Conservation (phyloP, 805 yeast species). For the Saturnispora kantuleensis region DNA sequence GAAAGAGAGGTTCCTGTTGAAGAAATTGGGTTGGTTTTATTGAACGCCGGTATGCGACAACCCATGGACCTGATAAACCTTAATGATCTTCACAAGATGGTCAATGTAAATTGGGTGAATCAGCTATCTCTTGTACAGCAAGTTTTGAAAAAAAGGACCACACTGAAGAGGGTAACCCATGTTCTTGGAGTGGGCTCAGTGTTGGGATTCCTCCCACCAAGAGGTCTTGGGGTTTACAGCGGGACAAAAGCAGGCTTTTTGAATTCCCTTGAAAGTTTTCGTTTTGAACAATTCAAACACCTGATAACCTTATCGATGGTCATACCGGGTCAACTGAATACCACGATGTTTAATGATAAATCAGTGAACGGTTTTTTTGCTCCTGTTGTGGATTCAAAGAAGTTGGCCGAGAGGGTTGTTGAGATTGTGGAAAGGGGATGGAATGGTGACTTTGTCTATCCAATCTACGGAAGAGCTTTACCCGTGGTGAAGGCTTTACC, state of each 20-base stretch:
- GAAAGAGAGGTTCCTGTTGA: constrained; percentile 11
- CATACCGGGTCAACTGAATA: constrained; percentile 41
- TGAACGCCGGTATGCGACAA: constrained; percentile 43
- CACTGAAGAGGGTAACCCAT: constrained; percentile 17
- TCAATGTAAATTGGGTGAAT: constrained; percentile 35
- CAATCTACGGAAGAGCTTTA: constrained; percentile 38
- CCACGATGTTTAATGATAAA: constrained; percentile 41
- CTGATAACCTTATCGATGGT: constrained; percentile 30
- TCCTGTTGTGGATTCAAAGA: constrained; percentile 33
- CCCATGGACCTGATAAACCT: constrained; percentile 23
- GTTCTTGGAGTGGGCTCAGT: constrained; percentile 38
- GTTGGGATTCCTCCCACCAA: constrained; percentile 40
- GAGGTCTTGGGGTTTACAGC: constrained; percentile 36
- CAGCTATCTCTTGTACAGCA: constrained; percentile 32
- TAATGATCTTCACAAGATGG: constrained; percentile 22
- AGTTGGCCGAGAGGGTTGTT: constrained; percentile 30
- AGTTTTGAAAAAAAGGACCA: constrained; percentile 17
- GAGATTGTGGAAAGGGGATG: constrained; percentile 29
- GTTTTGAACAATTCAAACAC: constrained; percentile 28
- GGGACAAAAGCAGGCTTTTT: constrained; percentile 39
- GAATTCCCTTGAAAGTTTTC: constrained; percentile 36
- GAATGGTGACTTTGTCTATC: constrained; percentile 34
- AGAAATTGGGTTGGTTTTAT: constrained; percentile 28
- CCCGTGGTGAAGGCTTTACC: constrained; percentile 37
- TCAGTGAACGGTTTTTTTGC: constrained; percentile 36